Evolutionary conservation across 2,329 filamentous ascomycete species (phyloP).

Genomic region (Fonsecaea nubica): DNA sequence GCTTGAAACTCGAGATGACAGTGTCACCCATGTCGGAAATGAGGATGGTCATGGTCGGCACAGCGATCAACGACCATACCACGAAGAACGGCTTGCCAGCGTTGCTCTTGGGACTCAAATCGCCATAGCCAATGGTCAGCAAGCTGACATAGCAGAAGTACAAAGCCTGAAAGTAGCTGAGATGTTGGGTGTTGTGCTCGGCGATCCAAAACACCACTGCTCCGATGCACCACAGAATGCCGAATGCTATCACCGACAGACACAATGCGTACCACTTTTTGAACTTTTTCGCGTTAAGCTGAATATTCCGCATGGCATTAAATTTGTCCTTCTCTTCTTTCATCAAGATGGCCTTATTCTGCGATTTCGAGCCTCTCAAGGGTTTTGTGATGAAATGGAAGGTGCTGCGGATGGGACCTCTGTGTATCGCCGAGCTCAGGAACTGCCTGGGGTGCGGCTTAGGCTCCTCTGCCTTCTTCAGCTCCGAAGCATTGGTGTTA

Average conservation of each 20-base stretch:
- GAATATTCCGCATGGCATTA: slow-evolving; percentile 80
- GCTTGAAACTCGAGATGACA: slow-evolving; percentile 70
- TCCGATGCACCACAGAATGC: slow-evolving; percentile 79
- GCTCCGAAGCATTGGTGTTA: slow-evolving; percentile 22
- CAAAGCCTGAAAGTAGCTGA: slow-evolving; percentile 79
- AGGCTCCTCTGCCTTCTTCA: slow-evolving; percentile 19
- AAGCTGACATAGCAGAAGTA: slow-evolving; percentile 88
- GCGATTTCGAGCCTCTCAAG: slow-evolving; percentile 33
- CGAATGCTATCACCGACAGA: slow-evolving; percentile 71
- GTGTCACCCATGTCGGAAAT: slow-evolving; percentile 86
- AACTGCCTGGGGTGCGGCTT: slow-evolving; percentile 34
- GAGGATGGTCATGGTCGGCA: slow-evolving; percentile 87
- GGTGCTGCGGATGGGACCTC: slow-evolving; percentile 28
- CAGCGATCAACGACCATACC: slow-evolving; percentile 85
- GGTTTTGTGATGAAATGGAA: slow-evolving; percentile 27
- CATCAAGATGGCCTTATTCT: slow-evolving; percentile 61
- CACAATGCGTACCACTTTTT: slow-evolving; percentile 76
- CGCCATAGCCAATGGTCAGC: slow-evolving; percentile 86
- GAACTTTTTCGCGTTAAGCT: slow-evolving; percentile 67
- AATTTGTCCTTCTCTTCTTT: slow-evolving; percentile 74
- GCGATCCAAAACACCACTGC: slow-evolving; percentile 75
- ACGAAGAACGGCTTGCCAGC: slow-evolving; percentile 85
- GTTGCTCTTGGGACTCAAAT: slow-evolving; percentile 76
- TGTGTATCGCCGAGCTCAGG: slow-evolving; percentile 23
- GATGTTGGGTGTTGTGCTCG: slow-evolving; percentile 59